Evolutionary conservation across 2,329 filamentous ascomycete species (phyloP), one percentile per base, ranked within the genome.

Genomic region (Trichoderma endophyticum): DNA sequence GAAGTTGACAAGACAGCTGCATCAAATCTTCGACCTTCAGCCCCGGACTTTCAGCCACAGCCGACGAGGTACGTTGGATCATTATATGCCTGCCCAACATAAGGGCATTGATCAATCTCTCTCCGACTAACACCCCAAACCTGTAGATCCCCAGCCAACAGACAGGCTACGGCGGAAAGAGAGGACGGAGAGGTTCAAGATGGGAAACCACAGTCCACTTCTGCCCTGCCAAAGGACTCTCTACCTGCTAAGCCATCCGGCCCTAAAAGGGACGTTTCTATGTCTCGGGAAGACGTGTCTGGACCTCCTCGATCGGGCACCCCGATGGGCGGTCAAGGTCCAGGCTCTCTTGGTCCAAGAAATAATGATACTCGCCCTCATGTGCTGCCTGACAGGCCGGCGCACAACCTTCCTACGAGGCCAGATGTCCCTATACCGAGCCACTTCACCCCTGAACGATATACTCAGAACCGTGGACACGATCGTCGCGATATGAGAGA

Each of bases 171-270:
- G 14, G 79, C 80, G 1, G 89, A 91, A 73, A 88, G 89, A 68
- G 92, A 94, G 78, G 92, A 94, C 77, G 92, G 92, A 24, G 92
- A 94, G 78, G 91, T 93, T 28, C 88, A 90, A 74, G 91, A 93
- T 76, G 84, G 83, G 32, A 78, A 75, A 71, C 73, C 73, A 12
- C 75, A 75, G 24, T 39, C 63, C n/a, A 39, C 61, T 15, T 61
- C 73, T 4, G 63, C 63, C 24, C 73, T 70, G 11, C 34, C 75
- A 3, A 82, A 77, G 83, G 80, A 83, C 26, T 73, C 76, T 3
- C 68, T 83, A 11, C 81, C 81, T 3, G 76, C 79, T 5, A 81
- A 78, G 56, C 81, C 80, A 9, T 71, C 76, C 11, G 75, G 75
- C 2, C 54, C 75, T 3, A 73, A 74, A 21, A 76, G 77, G 62